phyloP scores from a whole-genome alignment of 2,329 filamentous ascomycete genomes.

The Penicillium sp. region DNA sequence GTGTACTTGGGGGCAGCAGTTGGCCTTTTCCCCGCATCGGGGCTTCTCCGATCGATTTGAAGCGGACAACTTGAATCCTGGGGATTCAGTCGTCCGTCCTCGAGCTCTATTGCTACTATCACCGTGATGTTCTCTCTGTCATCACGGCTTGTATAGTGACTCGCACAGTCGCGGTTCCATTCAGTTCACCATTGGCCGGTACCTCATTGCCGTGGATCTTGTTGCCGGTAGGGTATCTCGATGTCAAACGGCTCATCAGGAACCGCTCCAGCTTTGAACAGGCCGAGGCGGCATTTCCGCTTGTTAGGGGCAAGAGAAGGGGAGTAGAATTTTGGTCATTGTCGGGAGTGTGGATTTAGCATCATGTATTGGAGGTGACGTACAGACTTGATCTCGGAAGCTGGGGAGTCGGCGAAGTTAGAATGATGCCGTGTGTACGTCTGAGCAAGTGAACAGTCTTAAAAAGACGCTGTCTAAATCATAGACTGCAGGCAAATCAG shows the following conservation, averaged over 20 bases:
- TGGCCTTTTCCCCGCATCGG: neutral
- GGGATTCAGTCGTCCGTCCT: neutral
- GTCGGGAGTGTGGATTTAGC: constrained; percentile 37
- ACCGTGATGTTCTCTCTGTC: constrained; percentile 50
- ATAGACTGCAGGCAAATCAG: neutral
- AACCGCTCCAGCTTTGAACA: constrained; percentile 46
- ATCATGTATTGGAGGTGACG: neutral
- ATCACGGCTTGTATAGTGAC: constrained; percentile 50
- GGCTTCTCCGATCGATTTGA: neutral
- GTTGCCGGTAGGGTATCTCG: constrained; percentile 47
- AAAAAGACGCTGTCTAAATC: neutral
- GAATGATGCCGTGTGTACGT: neutral
- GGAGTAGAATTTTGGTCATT: constrained; percentile 45
- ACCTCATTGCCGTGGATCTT: constrained; percentile 50
- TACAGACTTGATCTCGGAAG: neutral
- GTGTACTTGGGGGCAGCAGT: neutral
- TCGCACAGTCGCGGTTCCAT: constrained; percentile 53
- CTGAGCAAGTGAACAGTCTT: neutral
- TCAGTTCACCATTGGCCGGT: constrained; percentile 52
- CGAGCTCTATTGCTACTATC: neutral
- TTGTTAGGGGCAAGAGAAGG: constrained; percentile 40
- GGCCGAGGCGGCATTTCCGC: constrained; percentile 49
- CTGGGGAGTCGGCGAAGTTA: neutral
- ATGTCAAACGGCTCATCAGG: constrained; percentile 41
- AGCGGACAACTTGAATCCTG: neutral